Evolutionary conservation across 2,329 filamentous ascomycete species (phyloP).

Genomic region (Pseudogymnoascus verrucosus): DNA sequence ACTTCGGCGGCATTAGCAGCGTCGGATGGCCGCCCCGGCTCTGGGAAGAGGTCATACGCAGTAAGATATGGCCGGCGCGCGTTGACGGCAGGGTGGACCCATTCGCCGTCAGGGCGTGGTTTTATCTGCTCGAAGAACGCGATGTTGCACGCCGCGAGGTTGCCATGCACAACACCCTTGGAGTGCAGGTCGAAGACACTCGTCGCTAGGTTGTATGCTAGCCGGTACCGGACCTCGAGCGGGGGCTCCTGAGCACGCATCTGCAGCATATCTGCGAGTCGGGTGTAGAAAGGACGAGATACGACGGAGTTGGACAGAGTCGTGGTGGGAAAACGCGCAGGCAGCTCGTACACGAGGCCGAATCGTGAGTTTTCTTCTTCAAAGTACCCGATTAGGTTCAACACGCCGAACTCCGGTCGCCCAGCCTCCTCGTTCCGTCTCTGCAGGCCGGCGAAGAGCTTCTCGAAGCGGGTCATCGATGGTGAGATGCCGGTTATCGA

Average conservation of each 20-base stretch:
- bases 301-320: conserved; percentile 41
- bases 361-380: conserved; percentile 66
- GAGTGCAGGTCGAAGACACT: conserved; percentile 68
- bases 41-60: conserved; percentile 19
- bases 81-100: conserved; percentile 13
- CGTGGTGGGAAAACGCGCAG: conserved; percentile 50
- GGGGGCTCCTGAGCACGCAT: conserved; percentile 47
- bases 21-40: conserved; percentile 43
- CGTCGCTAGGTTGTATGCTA: conserved; percentile 64
- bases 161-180: conserved; percentile 61
- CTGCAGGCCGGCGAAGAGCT: conserved; percentile 49
- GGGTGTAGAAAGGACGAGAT: conserved; percentile 27
- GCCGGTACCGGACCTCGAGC: conserved; percentile 66
- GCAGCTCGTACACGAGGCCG: conserved; percentile 68
- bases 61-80: conserved; percentile 20
- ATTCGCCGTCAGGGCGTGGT: conserved; percentile 17
- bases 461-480: conserved; percentile 57
- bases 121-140: conserved; percentile 46
- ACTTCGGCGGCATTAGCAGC: conserved; percentile 44
- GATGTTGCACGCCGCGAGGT: conserved; percentile 59
- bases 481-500: conserved; percentile 55
- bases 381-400: conserved; percentile 60
- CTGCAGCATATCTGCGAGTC: conserved; percentile 45
- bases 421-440: conserved; percentile 42
- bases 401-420: conserved; percentile 52